These are phyloP conservation scores for Russula virescens DNA, from an alignment of 768 basidiomycete species.

Conservation along the genomic window DNA sequence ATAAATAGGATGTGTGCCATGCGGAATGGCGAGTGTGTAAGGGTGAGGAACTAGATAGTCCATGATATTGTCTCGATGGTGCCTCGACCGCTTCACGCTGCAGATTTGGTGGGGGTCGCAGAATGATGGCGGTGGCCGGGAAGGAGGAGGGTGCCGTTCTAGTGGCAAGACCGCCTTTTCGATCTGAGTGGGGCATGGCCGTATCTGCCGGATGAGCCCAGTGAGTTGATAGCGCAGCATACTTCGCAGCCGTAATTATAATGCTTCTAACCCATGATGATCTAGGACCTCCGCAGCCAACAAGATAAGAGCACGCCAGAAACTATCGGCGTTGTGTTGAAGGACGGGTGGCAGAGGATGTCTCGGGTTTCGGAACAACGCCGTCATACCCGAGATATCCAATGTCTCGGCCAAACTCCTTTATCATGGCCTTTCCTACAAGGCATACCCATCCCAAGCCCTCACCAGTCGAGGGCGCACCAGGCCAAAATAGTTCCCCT, in stretches of 20 bases:
- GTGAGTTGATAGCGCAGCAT: not conserved
- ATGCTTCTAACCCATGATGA: not conserved
- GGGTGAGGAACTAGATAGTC: slow-evolving; percentile 3
- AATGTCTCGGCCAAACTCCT: slow-evolving; percentile 70
- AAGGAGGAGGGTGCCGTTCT: not conserved
- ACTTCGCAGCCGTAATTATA: not conserved
- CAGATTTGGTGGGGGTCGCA: slow-evolving; percentile 3
- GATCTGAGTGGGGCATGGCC: slow-evolving; percentile 4
- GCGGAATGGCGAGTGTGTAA: not conserved
- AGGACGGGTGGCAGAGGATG: slow-evolving; percentile 9
- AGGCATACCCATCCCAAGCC: slow-evolving; percentile 84
- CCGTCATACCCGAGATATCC: slow-evolving; percentile 69
- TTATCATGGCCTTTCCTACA: slow-evolving; percentile 83
- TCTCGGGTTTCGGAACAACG: slow-evolving; percentile 62
- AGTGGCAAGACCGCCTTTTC: slow-evolving; percentile 6
- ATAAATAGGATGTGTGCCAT: slow-evolving; percentile 20
- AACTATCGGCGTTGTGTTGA: slow-evolving; percentile 19
- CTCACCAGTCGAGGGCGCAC: slow-evolving; percentile 64
- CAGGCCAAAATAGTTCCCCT: slow-evolving; percentile 83
- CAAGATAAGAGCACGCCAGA: not conserved
- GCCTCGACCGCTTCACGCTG: not conserved
- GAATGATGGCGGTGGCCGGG: not conserved
- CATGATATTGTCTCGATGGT: slow-evolving; percentile 4
- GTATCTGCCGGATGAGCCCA: not conserved
- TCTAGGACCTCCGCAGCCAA: slow-evolving; percentile 1